A percentile compares a stretch with the other conserved stretches of the same genome.
Evolutionary conservation across 495 filamentous ascomycete species (phyloP).

Genomic region (Penicillium longicatenatum): DNA sequence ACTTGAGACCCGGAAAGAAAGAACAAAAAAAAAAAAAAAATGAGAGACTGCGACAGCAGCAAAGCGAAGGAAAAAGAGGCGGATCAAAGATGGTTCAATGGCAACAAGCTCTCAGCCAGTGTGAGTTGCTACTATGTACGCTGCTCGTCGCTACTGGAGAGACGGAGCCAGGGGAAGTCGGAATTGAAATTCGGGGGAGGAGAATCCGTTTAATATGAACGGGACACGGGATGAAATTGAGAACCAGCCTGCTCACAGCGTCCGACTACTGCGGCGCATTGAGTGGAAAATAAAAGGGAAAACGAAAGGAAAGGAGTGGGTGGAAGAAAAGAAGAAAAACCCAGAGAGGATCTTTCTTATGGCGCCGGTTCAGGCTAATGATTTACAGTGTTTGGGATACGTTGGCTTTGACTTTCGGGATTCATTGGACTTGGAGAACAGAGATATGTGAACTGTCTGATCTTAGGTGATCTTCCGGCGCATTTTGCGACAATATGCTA

Average conservation of each 20-base stretch:
- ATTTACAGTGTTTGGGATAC: not conserved
- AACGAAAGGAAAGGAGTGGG: conserved; percentile 23
- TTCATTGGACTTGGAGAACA: not conserved
- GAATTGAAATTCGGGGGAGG: conserved; percentile 25
- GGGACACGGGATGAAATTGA: conserved; percentile 16
- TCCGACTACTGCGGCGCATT: conserved; percentile 45
- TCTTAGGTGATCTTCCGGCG: not conserved
- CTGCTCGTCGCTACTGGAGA: conserved; percentile 24
- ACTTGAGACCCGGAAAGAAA: not conserved
- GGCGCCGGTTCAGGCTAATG: not conserved
- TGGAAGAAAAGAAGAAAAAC: conserved; percentile 18
- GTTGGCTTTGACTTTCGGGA: not conserved
- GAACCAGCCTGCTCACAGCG: conserved; percentile 47
- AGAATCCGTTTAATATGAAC: not conserved
- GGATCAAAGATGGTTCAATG: conserved; percentile 14
- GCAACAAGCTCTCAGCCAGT: conserved; percentile 31
- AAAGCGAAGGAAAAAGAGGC: conserved; percentile 10
- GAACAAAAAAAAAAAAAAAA: not conserved
- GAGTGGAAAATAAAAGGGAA: conserved; percentile 21
- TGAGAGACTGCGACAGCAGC: conserved; percentile 6
- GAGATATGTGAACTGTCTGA: not conserved
- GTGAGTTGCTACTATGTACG: conserved; percentile 20
- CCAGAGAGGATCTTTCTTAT: conserved; percentile 8
- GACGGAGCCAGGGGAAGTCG: conserved; percentile 17
- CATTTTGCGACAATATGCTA: not conserved